A percentile compares a stretch with the other conserved stretches of the same genome.
phyloP scores from a whole-genome alignment of 2,329 filamentous ascomycete species.

The Alternaria brassicicola region DNA sequence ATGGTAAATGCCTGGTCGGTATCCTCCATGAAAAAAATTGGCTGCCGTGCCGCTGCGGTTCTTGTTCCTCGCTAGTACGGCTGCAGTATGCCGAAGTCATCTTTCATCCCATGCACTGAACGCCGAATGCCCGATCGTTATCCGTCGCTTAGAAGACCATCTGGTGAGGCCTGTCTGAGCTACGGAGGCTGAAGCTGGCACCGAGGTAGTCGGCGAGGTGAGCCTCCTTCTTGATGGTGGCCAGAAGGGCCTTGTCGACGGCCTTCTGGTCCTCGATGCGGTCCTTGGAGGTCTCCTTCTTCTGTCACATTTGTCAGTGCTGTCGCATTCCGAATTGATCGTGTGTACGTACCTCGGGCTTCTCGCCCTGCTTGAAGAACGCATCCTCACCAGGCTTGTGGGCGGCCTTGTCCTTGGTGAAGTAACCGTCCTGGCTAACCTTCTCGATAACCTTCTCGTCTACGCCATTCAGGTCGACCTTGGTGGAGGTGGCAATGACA shows the following conservation, averaged over 20 bases:
- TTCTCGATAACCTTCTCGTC: conserved; percentile 77
- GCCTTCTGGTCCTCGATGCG: conserved; percentile 98
- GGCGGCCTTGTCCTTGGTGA: conserved; percentile 91
- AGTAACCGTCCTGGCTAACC: conserved; percentile 84
- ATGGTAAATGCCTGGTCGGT: conserved; percentile 49
- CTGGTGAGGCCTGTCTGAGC: conserved; percentile 99
- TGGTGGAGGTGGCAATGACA: conserved; percentile 88
- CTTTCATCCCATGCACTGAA: conserved; percentile 51
- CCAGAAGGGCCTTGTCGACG: conserved; percentile 93
- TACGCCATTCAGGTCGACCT: conserved; percentile 82
- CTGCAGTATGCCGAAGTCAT: conserved; percentile 49
- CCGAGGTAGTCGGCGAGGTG: conserved; percentile 92
- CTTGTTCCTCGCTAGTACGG: conserved; percentile 48
- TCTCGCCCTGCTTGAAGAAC: conserved; percentile 99
- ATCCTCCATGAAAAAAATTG: conserved; percentile 49
- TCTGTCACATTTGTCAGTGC: conserved; percentile 61
- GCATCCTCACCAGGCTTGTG: conserved; percentile 97
- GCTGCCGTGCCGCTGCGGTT: conserved; percentile 44
- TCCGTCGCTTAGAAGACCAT: conserved; percentile 85
- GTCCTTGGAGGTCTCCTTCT: conserved; percentile 93
- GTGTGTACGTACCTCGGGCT: conserved; percentile 77
- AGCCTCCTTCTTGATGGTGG: conserved; percentile 98
- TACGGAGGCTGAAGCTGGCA: conserved; percentile 97
- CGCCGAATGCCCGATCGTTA: conserved; percentile 46
- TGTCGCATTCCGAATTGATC: not conserved